Conservation (phyloP, 805 yeast species). For the Teunomyces pallodes region DNA sequence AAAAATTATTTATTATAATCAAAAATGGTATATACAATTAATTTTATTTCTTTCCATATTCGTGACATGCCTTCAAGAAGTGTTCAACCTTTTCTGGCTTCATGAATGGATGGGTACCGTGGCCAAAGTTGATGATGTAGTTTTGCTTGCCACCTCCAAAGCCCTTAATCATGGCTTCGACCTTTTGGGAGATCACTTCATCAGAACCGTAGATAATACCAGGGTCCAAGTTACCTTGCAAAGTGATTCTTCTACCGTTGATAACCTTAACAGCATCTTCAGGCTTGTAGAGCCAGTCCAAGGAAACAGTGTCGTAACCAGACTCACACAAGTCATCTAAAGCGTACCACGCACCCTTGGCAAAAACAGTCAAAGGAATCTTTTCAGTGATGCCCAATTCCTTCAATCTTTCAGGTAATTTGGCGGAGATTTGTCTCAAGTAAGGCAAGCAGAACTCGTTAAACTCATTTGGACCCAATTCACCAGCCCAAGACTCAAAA, state of each 20-base stretch:
- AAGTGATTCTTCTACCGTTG: slow-evolving; percentile 67
- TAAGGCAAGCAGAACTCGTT: slow-evolving; percentile 87
- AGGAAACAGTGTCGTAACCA: slow-evolving; percentile 84
- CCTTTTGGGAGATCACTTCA: slow-evolving; percentile 76
- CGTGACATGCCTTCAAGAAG: slow-evolving; percentile 84
- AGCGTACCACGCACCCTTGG: slow-evolving; percentile 98
- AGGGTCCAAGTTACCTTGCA: slow-evolving; percentile 96
- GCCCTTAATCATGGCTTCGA: slow-evolving; percentile 81
- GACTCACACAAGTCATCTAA: slow-evolving; percentile 76
- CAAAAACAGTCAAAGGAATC: slow-evolving; percentile 86
- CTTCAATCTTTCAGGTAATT: slow-evolving; percentile 63
- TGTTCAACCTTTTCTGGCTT: slow-evolving; percentile 84
- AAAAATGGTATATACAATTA: neutral
- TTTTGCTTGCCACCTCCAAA: slow-evolving; percentile 93
- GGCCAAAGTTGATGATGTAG: slow-evolving; percentile 94
- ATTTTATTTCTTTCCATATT: slow-evolving; percentile 55
- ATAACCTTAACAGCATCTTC: slow-evolving; percentile 75
- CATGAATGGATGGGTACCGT: slow-evolving; percentile 98
- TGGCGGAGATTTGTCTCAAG: slow-evolving; percentile 67
- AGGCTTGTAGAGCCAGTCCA: slow-evolving; percentile 91
- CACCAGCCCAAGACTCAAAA: slow-evolving; percentile 98
- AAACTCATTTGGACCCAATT: slow-evolving; percentile 87
- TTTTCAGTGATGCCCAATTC: slow-evolving; percentile 69
- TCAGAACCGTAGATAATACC: slow-evolving; percentile 90
- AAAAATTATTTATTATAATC: neutral